Conservation (phyloP, 768 basidiomycete species). For the Inosperma sp. region DNA sequence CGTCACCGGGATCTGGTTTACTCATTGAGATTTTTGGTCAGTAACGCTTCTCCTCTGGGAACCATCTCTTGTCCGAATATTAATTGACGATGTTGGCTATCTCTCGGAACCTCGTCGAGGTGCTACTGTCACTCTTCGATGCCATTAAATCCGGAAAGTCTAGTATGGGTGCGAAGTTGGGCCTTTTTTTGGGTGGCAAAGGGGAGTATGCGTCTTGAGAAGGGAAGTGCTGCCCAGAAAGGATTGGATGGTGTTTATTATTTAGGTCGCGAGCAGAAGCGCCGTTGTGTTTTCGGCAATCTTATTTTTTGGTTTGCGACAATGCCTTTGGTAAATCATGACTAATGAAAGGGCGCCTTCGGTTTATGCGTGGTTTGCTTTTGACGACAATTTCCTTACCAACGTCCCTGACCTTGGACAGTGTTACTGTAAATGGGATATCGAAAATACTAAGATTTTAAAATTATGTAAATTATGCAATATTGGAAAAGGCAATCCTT, state of each 20-base stretch:
- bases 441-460: too few species aligned
- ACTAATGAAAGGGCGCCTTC: too few species aligned
- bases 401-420: too few species aligned
- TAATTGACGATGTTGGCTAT: slow-evolving; percentile 77
- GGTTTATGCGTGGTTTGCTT: too few species aligned
- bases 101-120: slow-evolving; percentile 64
- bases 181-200: slow-evolving; percentile 47
- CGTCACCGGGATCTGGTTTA: not conserved
- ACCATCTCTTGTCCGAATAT: slow-evolving; percentile 52
- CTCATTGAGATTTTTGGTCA: slow-evolving; percentile 18
- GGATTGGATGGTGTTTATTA: slow-evolving; percentile 49
- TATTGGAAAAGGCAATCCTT: too few species aligned
- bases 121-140: slow-evolving; percentile 68
- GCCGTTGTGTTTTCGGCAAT: too few species aligned
- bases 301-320: too few species aligned
- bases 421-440: too few species aligned
- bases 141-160: slow-evolving; percentile 51
- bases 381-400: too few species aligned
- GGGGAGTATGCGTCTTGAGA: slow-evolving; percentile 47
- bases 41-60: slow-evolving; percentile 70
- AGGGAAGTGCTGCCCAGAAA: slow-evolving; percentile 53
- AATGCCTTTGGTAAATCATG: too few species aligned
- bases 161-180: slow-evolving; percentile 35
- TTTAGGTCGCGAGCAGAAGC: slow-evolving; percentile 30
- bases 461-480: too few species aligned